phyloP scores from a whole-genome alignment of 371 early-diverging fungal genomes.

The Mucor irregularis region DNA sequence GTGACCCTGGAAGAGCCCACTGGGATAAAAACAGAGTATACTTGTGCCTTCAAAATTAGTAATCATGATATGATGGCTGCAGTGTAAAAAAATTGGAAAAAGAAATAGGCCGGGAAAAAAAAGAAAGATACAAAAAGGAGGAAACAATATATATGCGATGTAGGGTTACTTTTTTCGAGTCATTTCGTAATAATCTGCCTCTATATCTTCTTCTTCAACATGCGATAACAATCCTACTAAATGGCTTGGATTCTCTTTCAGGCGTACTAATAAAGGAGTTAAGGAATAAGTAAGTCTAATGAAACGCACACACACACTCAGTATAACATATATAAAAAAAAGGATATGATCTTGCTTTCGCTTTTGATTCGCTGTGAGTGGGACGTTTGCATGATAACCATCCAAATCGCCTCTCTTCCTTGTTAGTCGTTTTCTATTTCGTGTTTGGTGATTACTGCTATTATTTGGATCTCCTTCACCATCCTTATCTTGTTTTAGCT shows the following conservation, averaged over 20 bases:
- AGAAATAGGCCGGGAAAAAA: background rate
- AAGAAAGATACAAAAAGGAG: background rate
- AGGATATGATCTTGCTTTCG: slow-evolving; percentile 23
- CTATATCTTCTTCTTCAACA: slow-evolving; percentile 10
- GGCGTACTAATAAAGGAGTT: slow-evolving; percentile 9
- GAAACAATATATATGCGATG: background rate
- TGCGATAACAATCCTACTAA: slow-evolving; percentile 2
- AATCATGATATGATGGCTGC: background rate
- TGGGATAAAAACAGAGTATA: slow-evolving; percentile 20
- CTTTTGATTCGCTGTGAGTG: background rate
- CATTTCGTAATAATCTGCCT: slow-evolving; percentile 23
- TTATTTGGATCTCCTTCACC: slow-evolving; percentile 5
- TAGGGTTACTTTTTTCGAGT: slow-evolving; percentile 2
- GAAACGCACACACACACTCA: background rate
- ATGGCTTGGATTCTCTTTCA: slow-evolving; percentile 9
- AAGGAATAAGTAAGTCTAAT: too few species aligned
- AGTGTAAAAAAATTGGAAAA: background rate
- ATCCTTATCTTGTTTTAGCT: slow-evolving; percentile 22
- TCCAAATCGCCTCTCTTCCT: slow-evolving; percentile 10
- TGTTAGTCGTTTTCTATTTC: slow-evolving; percentile 5
- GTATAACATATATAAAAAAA: slow-evolving; percentile 3
- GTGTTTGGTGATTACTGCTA: slow-evolving; percentile 13
- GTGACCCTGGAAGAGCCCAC: slow-evolving; percentile 17
- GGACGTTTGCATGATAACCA: background rate
- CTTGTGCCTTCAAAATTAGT: slow-evolving; percentile 21